Evolutionary conservation across 2,329 filamentous ascomycete species (phyloP).

Genomic region (Elsinoe arachidis): DNA sequence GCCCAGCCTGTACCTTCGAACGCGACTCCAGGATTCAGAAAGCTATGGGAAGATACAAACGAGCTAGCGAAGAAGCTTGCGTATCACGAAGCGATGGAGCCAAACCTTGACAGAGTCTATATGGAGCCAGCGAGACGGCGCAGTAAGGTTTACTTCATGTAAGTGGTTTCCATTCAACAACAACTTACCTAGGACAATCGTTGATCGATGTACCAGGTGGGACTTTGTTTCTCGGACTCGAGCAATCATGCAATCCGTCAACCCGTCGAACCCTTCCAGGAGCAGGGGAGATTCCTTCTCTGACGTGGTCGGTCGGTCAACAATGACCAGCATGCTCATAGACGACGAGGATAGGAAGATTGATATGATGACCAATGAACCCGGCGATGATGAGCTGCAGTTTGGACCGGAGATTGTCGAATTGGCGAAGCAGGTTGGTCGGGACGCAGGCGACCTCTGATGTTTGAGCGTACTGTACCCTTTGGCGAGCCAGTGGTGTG

Average conservation of each 20-base stretch:
- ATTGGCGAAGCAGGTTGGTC: background rate
- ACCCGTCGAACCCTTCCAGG: background rate
- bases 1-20: background rate
- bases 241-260: background rate
- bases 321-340: slow-evolving; percentile 11
- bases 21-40: slow-evolving; percentile 2
- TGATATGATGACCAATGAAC: slow-evolving; percentile 11
- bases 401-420: slow-evolving; percentile 3
- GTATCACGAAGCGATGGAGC: slow-evolving; percentile 4
- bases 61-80: slow-evolving; percentile 4
- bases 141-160: slow-evolving; percentile 13
- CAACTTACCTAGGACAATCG: too few relatives aligned
- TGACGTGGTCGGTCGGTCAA: background rate
- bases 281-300: background rate
- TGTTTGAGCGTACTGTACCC: background rate
- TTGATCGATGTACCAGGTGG: background rate
- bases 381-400: background rate
- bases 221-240: background rate
- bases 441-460: background rate
- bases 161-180: background rate
- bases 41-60: slow-evolving; percentile 10
- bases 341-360: slow-evolving; percentile 5
- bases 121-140: background rate
- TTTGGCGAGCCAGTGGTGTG: too few relatives aligned
- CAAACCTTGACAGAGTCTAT: background rate